A percentile compares a stretch with the other conserved stretches of the same genome.
These are phyloP conservation scores for Xylaria sp. DNA, from an alignment of 2,329 filamentous ascomycete genomes.

Conservation along the genomic window DNA sequence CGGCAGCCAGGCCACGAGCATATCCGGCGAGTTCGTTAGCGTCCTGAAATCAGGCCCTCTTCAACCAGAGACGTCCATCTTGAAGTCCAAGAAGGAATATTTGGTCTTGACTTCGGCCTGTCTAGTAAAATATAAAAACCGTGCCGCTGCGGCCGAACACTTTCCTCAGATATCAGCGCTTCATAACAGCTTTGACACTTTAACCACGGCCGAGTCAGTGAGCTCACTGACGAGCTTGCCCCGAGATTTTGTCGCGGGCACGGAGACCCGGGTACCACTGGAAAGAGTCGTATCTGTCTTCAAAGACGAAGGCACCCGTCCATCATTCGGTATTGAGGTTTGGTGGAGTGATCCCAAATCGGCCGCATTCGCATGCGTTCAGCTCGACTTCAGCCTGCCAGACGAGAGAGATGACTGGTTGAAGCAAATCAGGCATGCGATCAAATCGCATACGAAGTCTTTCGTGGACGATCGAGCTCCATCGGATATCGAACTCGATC, in stretches of 20 bases:
- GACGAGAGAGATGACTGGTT: conserved; percentile 55
- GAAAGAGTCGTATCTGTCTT: conserved; percentile 56
- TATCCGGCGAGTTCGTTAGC: conserved; percentile 31
- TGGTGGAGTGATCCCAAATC: conserved; percentile 56
- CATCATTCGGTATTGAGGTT: conserved; percentile 56
- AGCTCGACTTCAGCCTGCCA: conserved; percentile 53
- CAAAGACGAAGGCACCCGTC: conserved; percentile 52
- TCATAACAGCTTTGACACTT: conserved; percentile 37
- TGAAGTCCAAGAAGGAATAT: conserved; percentile 54
- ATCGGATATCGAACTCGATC: conserved; percentile 50
- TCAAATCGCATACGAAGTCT: conserved; percentile 33
- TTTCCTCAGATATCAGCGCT: conserved; percentile 47
- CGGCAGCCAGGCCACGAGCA: conserved; percentile 33
- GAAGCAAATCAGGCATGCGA: conserved; percentile 48
- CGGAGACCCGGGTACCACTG: conserved; percentile 50
- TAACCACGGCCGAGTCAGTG: conserved; percentile 41
- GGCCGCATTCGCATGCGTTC: conserved; percentile 50
- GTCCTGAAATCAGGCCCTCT: conserved; percentile 50
- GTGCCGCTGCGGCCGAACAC: conserved; percentile 49
- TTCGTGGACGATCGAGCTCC: conserved; percentile 44
- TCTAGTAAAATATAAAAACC: conserved; percentile 53
- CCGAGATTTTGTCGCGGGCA: conserved; percentile 23
- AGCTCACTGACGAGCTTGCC: conserved; percentile 31
- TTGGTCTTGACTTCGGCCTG: conserved; percentile 55
- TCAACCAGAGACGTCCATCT: conserved; percentile 52